Conservation (phyloP, 2,329 filamentous ascomycete genomes). For the Trichoderma sp. region DNA sequence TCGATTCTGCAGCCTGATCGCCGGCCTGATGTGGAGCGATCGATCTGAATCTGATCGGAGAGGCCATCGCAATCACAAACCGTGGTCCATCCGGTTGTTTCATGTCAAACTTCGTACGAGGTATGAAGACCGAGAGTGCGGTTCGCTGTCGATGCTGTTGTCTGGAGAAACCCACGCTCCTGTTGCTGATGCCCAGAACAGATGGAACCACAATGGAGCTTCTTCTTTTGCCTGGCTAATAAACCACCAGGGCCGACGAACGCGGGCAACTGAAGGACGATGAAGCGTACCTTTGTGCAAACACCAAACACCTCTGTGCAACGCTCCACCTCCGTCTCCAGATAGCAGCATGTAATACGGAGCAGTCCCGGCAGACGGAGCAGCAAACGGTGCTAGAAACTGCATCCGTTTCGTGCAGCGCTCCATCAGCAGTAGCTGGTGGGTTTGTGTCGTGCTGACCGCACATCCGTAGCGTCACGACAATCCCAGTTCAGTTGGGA, state of each 20-base stretch:
- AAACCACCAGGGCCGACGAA: constrained; percentile 19
- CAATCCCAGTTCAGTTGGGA: constrained; percentile 24
- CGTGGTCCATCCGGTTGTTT: no score
- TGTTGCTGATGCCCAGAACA: background rate
- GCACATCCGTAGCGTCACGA: constrained; percentile 28
- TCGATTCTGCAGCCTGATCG: constrained; percentile 17
- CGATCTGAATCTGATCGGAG: constrained; percentile 4
- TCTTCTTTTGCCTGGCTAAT: constrained; percentile 25
- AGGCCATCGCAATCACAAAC: background rate
- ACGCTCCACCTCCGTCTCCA: background rate
- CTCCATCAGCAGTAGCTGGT: constrained; percentile 2
- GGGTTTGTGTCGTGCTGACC: constrained; percentile 26
- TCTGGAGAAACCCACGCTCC: background rate
- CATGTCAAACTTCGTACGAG: no score
- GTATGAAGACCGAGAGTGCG: background rate
- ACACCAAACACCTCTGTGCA: background rate
- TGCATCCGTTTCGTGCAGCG: constrained; percentile 10
- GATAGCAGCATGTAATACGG: background rate
- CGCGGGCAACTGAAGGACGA: background rate
- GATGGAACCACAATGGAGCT: background rate
- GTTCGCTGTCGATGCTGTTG: background rate
- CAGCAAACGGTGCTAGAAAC: constrained; percentile 10
- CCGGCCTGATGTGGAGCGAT: constrained; percentile 15
- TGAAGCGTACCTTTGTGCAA: background rate
- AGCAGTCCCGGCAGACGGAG: constrained; percentile 11